These are phyloP conservation scores for Caryocar brasiliense DNA, from an alignment of 441 rosid genomes.

Conservation along the genomic window DNA sequence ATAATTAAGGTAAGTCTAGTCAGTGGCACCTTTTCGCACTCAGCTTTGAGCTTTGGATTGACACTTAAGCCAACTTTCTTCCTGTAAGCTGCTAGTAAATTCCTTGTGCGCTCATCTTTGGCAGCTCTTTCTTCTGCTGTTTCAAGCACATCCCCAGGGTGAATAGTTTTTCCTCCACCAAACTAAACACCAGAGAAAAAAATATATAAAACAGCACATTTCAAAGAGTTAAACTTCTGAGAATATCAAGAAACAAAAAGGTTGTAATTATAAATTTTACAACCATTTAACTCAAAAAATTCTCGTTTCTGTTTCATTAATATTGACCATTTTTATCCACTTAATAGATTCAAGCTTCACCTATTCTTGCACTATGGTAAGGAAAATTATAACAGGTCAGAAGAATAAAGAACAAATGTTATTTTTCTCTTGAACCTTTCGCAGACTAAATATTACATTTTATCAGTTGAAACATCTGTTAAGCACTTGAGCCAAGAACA, in stretches of 20 bases:
- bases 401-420: too few relatives aligned
- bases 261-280: background rate
- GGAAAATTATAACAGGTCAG: too few relatives aligned
- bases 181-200: constrained; percentile 31
- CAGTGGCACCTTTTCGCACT: constrained; percentile 59
- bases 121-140: constrained; percentile 64
- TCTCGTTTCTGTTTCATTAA: background rate
- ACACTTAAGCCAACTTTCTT: constrained; percentile 48
- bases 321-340: background rate
- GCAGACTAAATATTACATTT: too few relatives aligned
- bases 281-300: background rate
- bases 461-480: too few relatives aligned
- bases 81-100: constrained; percentile 60
- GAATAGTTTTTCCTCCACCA: constrained; percentile 81
- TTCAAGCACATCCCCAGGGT: constrained; percentile 70
- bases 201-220: constrained; percentile 1
- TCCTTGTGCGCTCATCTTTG: constrained; percentile 52
- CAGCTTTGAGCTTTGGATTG: constrained; percentile 64
- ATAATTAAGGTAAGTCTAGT: background rate
- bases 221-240: background rate
- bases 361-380: background rate
- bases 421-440: too few relatives aligned
- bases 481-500: too few relatives aligned
- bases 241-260: constrained; percentile 1
- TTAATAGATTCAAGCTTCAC: background rate